Evolutionary conservation across 2,329 filamentous ascomycete species (phyloP), one percentile per base, ranked within the genome.

Genomic region (Sporothrix luriei): DNA sequence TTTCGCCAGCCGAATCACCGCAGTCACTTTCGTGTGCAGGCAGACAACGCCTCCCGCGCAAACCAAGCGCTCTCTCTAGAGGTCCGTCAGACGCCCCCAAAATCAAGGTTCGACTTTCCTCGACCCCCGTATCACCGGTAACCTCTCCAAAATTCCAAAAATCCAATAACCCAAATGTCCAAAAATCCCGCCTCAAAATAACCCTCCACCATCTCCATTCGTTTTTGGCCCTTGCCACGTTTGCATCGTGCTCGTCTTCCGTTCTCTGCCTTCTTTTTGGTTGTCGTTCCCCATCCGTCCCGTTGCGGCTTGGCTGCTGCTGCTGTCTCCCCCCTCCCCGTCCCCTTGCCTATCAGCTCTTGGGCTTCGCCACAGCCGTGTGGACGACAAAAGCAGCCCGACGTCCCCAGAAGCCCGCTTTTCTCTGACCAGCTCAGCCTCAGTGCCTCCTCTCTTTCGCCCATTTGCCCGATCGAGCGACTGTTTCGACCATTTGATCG

Each of bases 371-470:
- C 66, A 59, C 69, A 59, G 43, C 57, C 13, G 21, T 51, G 26
- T 46, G 26, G 55, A 9, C 66, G 40, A 70, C 62, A 57, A 52
- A 62, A 70, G 46, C 65, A 64, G 48, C 55, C 43, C 46, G 54
- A 61, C 68, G 52, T 38, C 62, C 52, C 64, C 62, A 66, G 55
- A 61, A 70, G 69, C 69, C 69, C 69, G 69, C 66, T 66, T 68
- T 68, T 70, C 29, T 57, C 69, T 70, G 66, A 70, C 66, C 69
- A 68, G 66, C 66, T 70, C 69, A 68, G 69, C 69, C 48, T 64
- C 26, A 55, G 38, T 46, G 24, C 40, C 66, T 21, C 40, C 54
- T 55, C 26, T 49, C 24, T 21, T 5, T 40, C 62, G 62, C 40
- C 59, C 43, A 49, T 52, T 26, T 24, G 24, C 33, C 49, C 49